phyloP scores from a whole-genome alignment of 2,329 filamentous ascomycete genomes.

The Massarina eburnea region DNA sequence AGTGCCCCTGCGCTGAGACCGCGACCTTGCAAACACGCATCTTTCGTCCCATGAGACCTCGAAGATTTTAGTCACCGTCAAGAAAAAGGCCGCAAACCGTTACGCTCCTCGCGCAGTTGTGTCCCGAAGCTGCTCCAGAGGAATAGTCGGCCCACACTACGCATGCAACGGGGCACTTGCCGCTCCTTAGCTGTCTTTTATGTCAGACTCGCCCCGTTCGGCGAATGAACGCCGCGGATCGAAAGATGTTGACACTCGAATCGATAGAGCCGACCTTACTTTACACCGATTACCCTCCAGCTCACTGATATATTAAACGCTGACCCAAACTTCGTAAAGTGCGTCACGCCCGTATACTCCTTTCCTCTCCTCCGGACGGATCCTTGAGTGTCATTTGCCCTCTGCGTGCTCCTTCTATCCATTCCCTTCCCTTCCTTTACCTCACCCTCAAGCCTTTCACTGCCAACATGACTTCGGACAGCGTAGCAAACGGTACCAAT shows the following conservation, averaged over 20 bases:
- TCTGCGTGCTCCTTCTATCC: slow-evolving; percentile 6
- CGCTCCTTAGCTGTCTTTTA: slow-evolving; percentile 21
- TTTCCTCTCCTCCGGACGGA: slow-evolving; percentile 18
- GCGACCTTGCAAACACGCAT: slow-evolving; percentile 24
- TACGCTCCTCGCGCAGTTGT: slow-evolving; percentile 38
- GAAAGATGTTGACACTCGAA: slow-evolving; percentile 24
- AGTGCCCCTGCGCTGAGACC: slow-evolving; percentile 27
- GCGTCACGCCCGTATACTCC: slow-evolving; percentile 14
- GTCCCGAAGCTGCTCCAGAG: slow-evolving; percentile 21
- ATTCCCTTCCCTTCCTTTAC: slow-evolving; percentile 3
- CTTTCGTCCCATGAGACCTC: slow-evolving; percentile 21
- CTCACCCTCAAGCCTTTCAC: not conserved
- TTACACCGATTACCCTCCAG: slow-evolving; percentile 36
- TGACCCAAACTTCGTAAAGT: slow-evolving; percentile 29
- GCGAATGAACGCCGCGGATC: slow-evolving; percentile 30
- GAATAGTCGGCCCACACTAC: not conserved
- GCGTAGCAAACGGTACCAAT: slow-evolving; percentile 34
- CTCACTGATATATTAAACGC: slow-evolving; percentile 42
- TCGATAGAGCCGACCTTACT: slow-evolving; percentile 29
- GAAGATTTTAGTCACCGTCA: slow-evolving; percentile 40
- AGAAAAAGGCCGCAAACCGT: slow-evolving; percentile 35
- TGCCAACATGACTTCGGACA: slow-evolving; percentile 17
- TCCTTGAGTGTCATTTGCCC: not conserved
- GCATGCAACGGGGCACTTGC: slow-evolving; percentile 9
- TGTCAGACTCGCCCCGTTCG: slow-evolving; percentile 14